Percentiles rank a stretch among this genome's conserved stretches.
Conservation (phyloP, 345 rosid species). For the Eucalyptus cloeziana region DNA sequence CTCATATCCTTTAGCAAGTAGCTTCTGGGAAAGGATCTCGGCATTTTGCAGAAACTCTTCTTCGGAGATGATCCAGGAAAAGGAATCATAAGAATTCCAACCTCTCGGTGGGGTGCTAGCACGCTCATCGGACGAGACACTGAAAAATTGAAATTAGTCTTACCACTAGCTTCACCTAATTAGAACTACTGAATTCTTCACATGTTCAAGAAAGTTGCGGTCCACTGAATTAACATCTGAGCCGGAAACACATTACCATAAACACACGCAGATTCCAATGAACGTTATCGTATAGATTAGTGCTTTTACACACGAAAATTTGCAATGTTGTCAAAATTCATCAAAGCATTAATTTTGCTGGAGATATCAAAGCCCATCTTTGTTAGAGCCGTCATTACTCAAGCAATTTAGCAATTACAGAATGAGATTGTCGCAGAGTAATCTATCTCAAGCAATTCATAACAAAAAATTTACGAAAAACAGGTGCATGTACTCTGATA, state of each 20-base stretch:
- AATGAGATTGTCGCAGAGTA: neutral
- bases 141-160: neutral
- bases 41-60: slow-evolving; percentile 73
- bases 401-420: neutral
- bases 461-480: neutral
- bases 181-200: neutral
- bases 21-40: slow-evolving; percentile 43
- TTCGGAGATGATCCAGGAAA: slow-evolving; percentile 78
- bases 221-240: neutral
- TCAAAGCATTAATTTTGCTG: neutral
- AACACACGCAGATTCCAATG: neutral
- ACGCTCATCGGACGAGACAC: neutral
- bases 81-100: slow-evolving; percentile 94
- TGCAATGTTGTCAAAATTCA: neutral
- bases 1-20: slow-evolving; percentile 61
- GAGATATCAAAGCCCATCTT: neutral
- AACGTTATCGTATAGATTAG: neutral
- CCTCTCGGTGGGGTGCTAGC: slow-evolving; percentile 73
- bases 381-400: neutral
- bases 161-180: neutral
- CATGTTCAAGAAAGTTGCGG: neutral
- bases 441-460: neutral
- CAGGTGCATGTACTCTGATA: neutral
- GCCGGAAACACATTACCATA: neutral
- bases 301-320: neutral